phyloP scores from a whole-genome alignment of 2,329 filamentous ascomycete species.

The Epichloe sibirici region DNA sequence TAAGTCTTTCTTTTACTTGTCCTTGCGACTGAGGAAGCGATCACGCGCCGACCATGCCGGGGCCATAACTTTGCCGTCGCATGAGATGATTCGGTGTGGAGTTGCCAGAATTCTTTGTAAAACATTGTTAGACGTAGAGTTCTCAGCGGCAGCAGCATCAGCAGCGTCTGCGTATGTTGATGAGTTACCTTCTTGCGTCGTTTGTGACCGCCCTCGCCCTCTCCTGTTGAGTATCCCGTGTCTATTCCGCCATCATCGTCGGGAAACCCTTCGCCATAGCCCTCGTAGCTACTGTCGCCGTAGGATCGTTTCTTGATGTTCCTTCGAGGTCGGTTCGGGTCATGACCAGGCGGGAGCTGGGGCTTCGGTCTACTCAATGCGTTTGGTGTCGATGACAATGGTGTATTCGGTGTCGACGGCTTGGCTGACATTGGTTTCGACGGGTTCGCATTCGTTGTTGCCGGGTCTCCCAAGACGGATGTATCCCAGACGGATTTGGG shows the following conservation, averaged over 20 bases:
- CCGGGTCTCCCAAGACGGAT: conserved; percentile 45
- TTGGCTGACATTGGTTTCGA: conserved; percentile 31
- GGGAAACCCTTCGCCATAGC: conserved; percentile 59
- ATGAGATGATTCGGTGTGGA: conserved; percentile 31
- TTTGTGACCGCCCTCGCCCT: conserved; percentile 54
- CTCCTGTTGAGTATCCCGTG: conserved; percentile 58
- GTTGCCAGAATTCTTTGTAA: conserved; percentile 32
- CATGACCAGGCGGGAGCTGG: conserved; percentile 26
- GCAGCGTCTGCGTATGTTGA: conserved; percentile 1
- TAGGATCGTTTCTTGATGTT: conserved; percentile 64
- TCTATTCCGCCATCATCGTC: conserved; percentile 52
- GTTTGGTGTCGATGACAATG: conserved; percentile 24
- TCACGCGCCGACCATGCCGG: conserved; percentile 47
- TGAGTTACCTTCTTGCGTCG: conserved; percentile 49
- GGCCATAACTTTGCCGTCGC: conserved; percentile 42
- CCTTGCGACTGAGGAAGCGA: background rate
- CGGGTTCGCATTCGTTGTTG: conserved; percentile 26
- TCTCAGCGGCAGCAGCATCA: background rate
- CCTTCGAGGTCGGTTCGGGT: conserved; percentile 47
- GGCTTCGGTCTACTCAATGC: conserved; percentile 26
- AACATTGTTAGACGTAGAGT: conserved; percentile 13
- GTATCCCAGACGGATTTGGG: conserved; percentile 43
- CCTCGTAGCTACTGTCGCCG: conserved; percentile 61
- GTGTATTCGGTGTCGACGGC: conserved; percentile 41
- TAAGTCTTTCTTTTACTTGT: background rate